phyloP scores from a whole-genome alignment of 2,329 filamentous ascomycete genomes.

The Epichloe uncinata region DNA sequence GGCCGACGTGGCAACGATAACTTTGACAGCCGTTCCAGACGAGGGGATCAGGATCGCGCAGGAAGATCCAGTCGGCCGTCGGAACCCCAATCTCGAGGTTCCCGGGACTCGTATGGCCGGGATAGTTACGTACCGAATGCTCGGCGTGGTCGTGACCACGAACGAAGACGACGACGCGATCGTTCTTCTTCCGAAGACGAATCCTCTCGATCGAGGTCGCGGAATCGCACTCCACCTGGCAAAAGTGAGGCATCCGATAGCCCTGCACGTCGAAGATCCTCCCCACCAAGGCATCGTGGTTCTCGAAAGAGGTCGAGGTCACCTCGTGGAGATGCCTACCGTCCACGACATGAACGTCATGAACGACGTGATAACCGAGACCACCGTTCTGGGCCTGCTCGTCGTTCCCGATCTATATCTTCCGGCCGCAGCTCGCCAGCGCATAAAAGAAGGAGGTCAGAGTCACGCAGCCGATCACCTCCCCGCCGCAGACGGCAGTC shows the following conservation, averaged over 20 bases:
- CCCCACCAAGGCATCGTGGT: conserved; percentile 18
- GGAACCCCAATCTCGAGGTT: conserved; percentile 28
- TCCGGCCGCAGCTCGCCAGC: conserved; percentile 27
- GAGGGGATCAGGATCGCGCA: conserved; percentile 30
- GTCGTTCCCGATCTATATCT: conserved; percentile 23
- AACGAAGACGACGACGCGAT: conserved; percentile 11
- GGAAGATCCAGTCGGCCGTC: conserved; percentile 36
- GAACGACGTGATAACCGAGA: conserved; percentile 11
- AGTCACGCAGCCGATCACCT: conserved; percentile 33
- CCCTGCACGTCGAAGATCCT: conserved; percentile 21
- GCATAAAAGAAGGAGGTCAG: conserved; percentile 37
- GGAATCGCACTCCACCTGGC: conserved; percentile 18
- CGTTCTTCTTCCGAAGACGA: conserved; percentile 23
- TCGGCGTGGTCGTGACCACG: conserved; percentile 28
- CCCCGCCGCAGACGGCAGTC: conserved; percentile 23
- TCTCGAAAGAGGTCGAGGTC: conserved; percentile 29
- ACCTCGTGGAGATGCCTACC: conserved; percentile 17
- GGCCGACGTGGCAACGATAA: conserved; percentile 40
- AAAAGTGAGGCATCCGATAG: conserved; percentile 20
- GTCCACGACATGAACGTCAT: conserved; percentile 12
- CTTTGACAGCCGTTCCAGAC: conserved; percentile 27
- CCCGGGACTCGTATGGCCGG: conserved; percentile 31
- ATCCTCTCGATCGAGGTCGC: conserved; percentile 21
- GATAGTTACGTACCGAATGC: conserved; percentile 41
- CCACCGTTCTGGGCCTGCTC: conserved; percentile 11